Percentiles rank a stretch among this genome's conserved stretches.
Conservation (phyloP, 2,329 filamentous ascomycete genomes). For the Exophiala calicioides region DNA sequence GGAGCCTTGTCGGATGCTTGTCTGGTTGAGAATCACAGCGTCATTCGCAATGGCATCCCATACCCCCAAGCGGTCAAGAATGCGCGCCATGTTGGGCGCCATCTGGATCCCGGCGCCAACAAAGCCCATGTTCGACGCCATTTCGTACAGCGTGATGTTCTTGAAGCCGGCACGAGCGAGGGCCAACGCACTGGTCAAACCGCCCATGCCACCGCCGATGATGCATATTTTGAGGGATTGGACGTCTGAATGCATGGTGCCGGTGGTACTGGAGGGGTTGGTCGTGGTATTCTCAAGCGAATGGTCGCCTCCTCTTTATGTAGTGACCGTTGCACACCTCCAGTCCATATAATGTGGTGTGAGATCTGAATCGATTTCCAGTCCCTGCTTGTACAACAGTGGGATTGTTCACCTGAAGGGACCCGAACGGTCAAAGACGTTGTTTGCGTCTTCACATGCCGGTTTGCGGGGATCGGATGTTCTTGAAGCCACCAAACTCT, state of each 20-base stretch:
- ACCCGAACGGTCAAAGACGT: too few relatives aligned
- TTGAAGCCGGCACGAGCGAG: constrained; percentile 75
- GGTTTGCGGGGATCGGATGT: too few relatives aligned
- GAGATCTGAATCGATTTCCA: too few relatives aligned
- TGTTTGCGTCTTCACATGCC: too few relatives aligned
- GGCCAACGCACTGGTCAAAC: constrained; percentile 69
- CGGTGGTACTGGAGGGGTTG: too few relatives aligned
- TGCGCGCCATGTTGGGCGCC: constrained; percentile 77
- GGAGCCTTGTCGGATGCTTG: constrained; percentile 72
- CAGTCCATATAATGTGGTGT: too few relatives aligned
- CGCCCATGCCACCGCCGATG: constrained; percentile 67
- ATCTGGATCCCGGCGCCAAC: constrained; percentile 84
- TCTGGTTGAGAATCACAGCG: constrained; percentile 69
- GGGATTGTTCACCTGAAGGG: too few relatives aligned
- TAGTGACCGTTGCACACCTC: too few relatives aligned
- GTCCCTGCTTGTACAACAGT: too few relatives aligned
- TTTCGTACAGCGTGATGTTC: constrained; percentile 72
- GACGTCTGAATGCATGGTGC: constrained; percentile 21
- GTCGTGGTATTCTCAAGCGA: too few relatives aligned
- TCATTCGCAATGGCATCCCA: constrained; percentile 71
- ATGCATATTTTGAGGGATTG: constrained; percentile 43
- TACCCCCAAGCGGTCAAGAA: constrained; percentile 70
- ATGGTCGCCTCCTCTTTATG: too few relatives aligned
- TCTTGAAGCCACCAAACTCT: too few relatives aligned
- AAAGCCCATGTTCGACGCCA: constrained; percentile 71